Conservation (phyloP, 805 yeast genomes). For the Candida succiphila region DNA sequence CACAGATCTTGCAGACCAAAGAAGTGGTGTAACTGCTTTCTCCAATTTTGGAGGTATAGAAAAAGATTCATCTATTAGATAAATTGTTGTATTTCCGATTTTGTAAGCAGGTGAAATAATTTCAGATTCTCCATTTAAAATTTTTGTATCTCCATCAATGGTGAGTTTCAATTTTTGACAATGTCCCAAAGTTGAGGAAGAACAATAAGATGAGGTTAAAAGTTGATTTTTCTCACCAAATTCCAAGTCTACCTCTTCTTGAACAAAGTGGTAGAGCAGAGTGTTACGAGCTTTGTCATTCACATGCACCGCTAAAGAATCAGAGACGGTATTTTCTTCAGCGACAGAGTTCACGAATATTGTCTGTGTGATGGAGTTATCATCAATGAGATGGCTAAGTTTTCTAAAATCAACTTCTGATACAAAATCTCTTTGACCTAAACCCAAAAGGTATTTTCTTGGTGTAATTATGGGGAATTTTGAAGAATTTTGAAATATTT, state of each 20-base stretch:
- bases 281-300: slow-evolving; percentile 15
- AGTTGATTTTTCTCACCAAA: slow-evolving; percentile 26
- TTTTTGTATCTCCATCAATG: slow-evolving; percentile 18
- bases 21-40: slow-evolving; percentile 52
- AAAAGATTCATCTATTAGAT: slow-evolving; percentile 49
- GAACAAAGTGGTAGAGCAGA: slow-evolving; percentile 56
- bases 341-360: not conserved
- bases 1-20: slow-evolving; percentile 57
- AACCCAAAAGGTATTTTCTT: slow-evolving; percentile 47
- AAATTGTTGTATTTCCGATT: slow-evolving; percentile 61
- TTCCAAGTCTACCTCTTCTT: slow-evolving; percentile 31
- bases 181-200: slow-evolving; percentile 45
- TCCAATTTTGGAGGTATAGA: slow-evolving; percentile 56
- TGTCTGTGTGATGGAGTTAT: slow-evolving; percentile 37
- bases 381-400: slow-evolving; percentile 46
- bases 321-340: slow-evolving; percentile 19
- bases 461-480: slow-evolving; percentile 32
- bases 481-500: slow-evolving; percentile 13
- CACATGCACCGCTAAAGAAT: slow-evolving; percentile 17
- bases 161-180: slow-evolving; percentile 51
- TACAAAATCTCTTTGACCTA: slow-evolving; percentile 53
- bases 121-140: slow-evolving; percentile 48
- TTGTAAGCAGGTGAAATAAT: slow-evolving; percentile 32
- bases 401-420: slow-evolving; percentile 59
- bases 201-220: slow-evolving; percentile 42